A percentile compares a stretch with the other conserved stretches of the same genome.
Conservation (phyloP, 2,329 filamentous ascomycete species). For the Fusarium concolor region DNA sequence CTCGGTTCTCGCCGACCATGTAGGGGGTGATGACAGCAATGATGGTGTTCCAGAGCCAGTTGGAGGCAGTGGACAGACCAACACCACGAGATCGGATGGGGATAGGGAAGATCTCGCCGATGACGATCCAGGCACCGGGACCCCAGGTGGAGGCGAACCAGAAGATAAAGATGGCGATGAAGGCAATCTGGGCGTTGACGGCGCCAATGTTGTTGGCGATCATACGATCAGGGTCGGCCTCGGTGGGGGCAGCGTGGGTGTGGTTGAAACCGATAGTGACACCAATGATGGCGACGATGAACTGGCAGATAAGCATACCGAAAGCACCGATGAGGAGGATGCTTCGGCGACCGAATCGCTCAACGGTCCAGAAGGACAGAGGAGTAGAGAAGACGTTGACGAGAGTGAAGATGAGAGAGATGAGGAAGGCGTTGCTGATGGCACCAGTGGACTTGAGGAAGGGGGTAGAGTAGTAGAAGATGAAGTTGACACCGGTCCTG, state of each 20-base stretch:
- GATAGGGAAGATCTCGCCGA: slow-evolving; percentile 91
- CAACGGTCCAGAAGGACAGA: slow-evolving; percentile 87
- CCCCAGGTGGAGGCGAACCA: slow-evolving; percentile 93
- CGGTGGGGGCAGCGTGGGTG: slow-evolving; percentile 58
- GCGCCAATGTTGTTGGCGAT: slow-evolving; percentile 67
- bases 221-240: slow-evolving; percentile 49
- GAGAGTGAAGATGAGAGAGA: slow-evolving; percentile 85
- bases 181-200: slow-evolving; percentile 75
- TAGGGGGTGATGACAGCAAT: slow-evolving; percentile 76
- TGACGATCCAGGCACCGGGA: slow-evolving; percentile 82
- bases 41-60: slow-evolving; percentile 78
- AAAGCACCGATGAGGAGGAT: slow-evolving; percentile 82
- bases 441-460: slow-evolving; percentile 85
- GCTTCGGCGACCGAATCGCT: slow-evolving; percentile 82
- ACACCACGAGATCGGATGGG: slow-evolving; percentile 91
- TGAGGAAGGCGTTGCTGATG: slow-evolving; percentile 82
- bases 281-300: slow-evolving; percentile 84
- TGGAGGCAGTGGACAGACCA: slow-evolving; percentile 78
- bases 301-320: slow-evolving; percentile 88
- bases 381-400: slow-evolving; percentile 90
- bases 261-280: slow-evolving; percentile 68
- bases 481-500: slow-evolving; percentile 91
- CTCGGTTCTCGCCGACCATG: slow-evolving; percentile 63
- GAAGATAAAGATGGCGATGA: slow-evolving; percentile 94
- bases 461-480: slow-evolving; percentile 87